Evolutionary conservation across 2,329 filamentous ascomycete genomes (phyloP), one percentile per base, ranked within the genome.

Genomic region (Albifimbria verrucaria): DNA sequence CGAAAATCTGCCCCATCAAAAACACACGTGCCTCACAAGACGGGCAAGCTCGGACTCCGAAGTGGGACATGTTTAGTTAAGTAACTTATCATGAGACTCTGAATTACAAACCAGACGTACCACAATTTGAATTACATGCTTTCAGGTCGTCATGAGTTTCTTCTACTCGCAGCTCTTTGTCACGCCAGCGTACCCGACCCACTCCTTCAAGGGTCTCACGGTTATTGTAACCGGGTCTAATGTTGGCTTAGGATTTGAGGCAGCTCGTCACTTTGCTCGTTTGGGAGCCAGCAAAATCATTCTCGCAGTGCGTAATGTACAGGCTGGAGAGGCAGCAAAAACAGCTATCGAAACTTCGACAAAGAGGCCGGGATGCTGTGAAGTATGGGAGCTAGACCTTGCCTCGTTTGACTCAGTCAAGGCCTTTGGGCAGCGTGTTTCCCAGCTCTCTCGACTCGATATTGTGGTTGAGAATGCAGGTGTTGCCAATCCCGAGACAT

Each of bases 401-500:
- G 18, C 43, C 3, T 21, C 18, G 2, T 46, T 22, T 6, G 43
- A 12, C 12, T 46, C 43, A 26, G 71, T 82, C 36, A 63, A 68
- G 49, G 64, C 62, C 1, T 82, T 85, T 54, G 72, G 68, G 3
- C 59, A 50, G 1, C 68, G 70, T 2, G 61, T 70, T 2, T 54
- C 47, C 4, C 61, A 69, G n/a, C 64, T 79, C 15, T 56, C 68
- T 1, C 70, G 73, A 7, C 54, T 81, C 2, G 77, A 81, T 57
- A 68, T 72, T 23, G 65, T 75, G 32, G 59, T 78, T 22, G 66
- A 69, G 49, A 81, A 73, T 41, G 70, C 70, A 2, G 68, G 76
- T 1, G 58, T 83, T 4, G 68, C 67, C 1, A 41, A 48, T 20
- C 26, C 43, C 2, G 41, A 26, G 1, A 71, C 68, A 0, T 15